Evolutionary conservation across 257 asterid species (phyloP), one percentile per base, ranked within the genome.

Genomic region (Capsicum rhomboideum): DNA sequence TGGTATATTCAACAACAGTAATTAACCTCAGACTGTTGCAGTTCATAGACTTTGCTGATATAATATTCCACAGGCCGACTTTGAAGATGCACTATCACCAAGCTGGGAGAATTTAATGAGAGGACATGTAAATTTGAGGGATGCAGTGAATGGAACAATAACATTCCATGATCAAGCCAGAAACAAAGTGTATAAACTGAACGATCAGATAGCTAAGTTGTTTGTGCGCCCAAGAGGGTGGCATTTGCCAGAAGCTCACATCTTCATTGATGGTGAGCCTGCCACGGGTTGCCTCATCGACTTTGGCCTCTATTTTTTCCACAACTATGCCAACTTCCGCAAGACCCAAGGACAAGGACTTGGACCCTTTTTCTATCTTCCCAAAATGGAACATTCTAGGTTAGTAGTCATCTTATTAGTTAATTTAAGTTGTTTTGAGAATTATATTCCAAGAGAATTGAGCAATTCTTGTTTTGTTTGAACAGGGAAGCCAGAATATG

Each of bases 161-260:
- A 92, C 94, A 85, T 95, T 85, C 87, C 86, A 93, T 37, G 99
- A 97, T 87, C 91, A 86, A 72, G 93, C 91, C 0, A 91, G 98
- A 79, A 97, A 94, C 89, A 90, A 90, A 55, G 91, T 87, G 7
- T 97, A 97, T 90, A 93, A 90, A 84, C 94, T 97, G 2, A 94
- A 94, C 61, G 92, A 91, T n/a, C 87, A 68, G 20, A 93, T 92
- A 0, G 99, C 98, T 0, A 97, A 92, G 92, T 97, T 97, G 11
- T 97, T 97, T n/a, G 99, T 97, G 34, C 97, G 99, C 4, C 99
- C 99, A 0, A 88, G 99, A 85, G 99, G 99, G 16, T 95, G 99
- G 99, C 99, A 97, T 78, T 80, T 97, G 80, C 98, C 97, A 0
- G 99, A 97, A 88, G 91, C 97, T 52, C 99, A 97, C 89, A 89